Conservation (phyloP, 2,329 filamentous ascomycete species). For the Moelleriella libera region DNA sequence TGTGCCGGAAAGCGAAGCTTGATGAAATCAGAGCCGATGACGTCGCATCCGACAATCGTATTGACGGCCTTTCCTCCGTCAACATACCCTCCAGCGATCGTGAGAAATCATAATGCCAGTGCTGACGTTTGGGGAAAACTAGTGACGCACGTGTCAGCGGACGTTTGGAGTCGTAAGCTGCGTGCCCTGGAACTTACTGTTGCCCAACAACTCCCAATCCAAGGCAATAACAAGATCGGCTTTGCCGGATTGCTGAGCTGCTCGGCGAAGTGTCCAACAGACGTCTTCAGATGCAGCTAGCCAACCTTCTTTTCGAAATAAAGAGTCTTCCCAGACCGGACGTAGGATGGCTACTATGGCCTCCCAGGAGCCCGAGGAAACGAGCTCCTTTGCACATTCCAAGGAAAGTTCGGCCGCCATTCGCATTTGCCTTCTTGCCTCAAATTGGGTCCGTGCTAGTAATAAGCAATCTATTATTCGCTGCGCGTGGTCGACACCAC, state of each 20-base stretch:
- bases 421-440: conserved; percentile 36
- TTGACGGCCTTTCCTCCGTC: conserved; percentile 27
- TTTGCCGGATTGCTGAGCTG: conserved; percentile 36
- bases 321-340: conserved; percentile 42
- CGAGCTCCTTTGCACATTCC: conserved; percentile 42
- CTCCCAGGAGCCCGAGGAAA: conserved; percentile 34
- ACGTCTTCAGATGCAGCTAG: conserved; percentile 43
- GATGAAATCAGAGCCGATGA: conserved; percentile 38
- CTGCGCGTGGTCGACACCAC: conserved; percentile 36
- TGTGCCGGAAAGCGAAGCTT: conserved; percentile 42
- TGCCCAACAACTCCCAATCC: conserved; percentile 51
- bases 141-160: neutral
- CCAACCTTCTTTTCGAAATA: conserved; percentile 47
- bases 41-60: conserved; percentile 36
- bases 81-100: conserved; percentile 38
- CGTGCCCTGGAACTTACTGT: conserved; percentile 25
- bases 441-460: conserved; percentile 38
- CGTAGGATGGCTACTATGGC: conserved; percentile 38
- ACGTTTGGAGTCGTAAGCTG: neutral
- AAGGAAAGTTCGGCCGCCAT: conserved; percentile 41
- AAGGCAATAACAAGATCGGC: conserved; percentile 44
- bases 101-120: conserved; percentile 48
- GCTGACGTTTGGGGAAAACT: conserved; percentile 39
- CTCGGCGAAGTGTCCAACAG: conserved; percentile 44
- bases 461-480: conserved; percentile 39